Base-by-base conservation (phyloP, 306 rosid species). In the Hippophae tibetana region DNA sequence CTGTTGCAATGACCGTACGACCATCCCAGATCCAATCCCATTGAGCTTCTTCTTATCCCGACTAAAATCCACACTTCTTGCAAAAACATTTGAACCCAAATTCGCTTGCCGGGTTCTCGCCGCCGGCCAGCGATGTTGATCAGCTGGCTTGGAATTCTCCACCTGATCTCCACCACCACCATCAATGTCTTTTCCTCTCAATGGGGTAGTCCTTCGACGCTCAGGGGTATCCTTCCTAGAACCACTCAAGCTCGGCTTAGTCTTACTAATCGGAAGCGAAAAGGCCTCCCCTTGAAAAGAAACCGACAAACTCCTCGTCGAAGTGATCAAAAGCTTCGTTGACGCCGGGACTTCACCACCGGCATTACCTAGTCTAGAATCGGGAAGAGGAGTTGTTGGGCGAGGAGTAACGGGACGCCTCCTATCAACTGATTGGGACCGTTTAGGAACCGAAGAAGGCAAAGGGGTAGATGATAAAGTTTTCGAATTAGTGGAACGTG, bases 121-220 rank as follows among this genome's bases (percentile, higher is more conserved):
- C 3, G 79, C 99, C 25, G 99, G 99, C 97, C 99, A 86, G 42
- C 99, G 82, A 61, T 92, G 89, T 66, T 86, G 99, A 67, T 88
- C 99, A 54, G 48, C 31, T 3, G 86, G 90, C 14, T 69, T 69
- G 12, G 95, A 93, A 61, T 93, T 93, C 77, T 88, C 99, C 54
- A 67, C 83, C 68, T 81, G 95, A 79, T 81, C 87, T 75, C 80
- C 83, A 26, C 65, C 78, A 42, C 61, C 75, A 11, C 69, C 38
- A 31, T 31, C 38, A 31, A 2, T 31, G 38, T 31, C 50, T 64
- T 70, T 70, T n/a, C 77, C 84, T 58, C 86, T 79, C 7, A 80
- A 79, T 0, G 94, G 81, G n/a, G 90, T 81, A 27, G 82, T 62
- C 84, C 95, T 67, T 70, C 99, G 79, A 10, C 97, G 72, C 78